phyloP scores from a whole-genome alignment of 2,329 filamentous ascomycete species.

The Cyphellophora europaea region DNA sequence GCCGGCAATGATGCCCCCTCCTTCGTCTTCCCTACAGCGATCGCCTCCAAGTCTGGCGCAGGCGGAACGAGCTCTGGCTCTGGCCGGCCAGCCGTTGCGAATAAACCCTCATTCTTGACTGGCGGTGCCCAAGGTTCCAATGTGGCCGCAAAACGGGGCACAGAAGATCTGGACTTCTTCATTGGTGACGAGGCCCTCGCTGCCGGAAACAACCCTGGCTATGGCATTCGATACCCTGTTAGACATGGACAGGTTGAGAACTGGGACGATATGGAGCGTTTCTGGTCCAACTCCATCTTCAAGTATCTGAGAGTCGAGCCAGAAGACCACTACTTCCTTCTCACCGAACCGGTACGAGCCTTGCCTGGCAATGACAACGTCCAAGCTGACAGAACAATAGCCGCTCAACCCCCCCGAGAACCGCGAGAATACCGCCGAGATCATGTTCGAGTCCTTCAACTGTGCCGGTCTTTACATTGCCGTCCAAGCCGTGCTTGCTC shows the following conservation, averaged over 20 bases:
- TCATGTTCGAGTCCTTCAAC: conserved; percentile 99
- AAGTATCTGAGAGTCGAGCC: conserved; percentile 97
- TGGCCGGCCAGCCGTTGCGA: conserved; percentile 79
- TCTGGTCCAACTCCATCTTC: conserved; percentile 99
- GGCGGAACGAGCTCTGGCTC: conserved; percentile 65
- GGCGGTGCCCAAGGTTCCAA: conserved; percentile 68
- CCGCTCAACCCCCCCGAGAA: conserved; percentile 97
- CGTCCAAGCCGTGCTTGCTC: conserved; percentile 90
- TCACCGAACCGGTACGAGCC: conserved; percentile 85
- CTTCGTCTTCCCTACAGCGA: conserved; percentile 97
- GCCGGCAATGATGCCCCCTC: conserved; percentile 98
- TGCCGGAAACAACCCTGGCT: conserved; percentile 77
- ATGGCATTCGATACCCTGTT: conserved; percentile 95
- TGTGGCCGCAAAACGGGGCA: conserved; percentile 84
- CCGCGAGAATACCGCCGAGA: conserved; percentile 96
- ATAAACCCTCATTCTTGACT: conserved; percentile 91
- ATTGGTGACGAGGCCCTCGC: conserved; percentile 93
- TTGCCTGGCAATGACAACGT: neutral
- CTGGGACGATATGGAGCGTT: conserved; percentile 99
- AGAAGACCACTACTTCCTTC: conserved; percentile 95
- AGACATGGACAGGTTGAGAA: conserved; percentile 98
- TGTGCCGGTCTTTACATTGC: conserved; percentile 98
- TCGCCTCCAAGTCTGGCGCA: conserved; percentile 79
- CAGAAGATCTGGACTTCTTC: conserved; percentile 96
- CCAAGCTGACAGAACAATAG: conserved; percentile 34